Conservation (phyloP, 2,329 filamentous ascomycete genomes). For the Talaromyces funiculosus region DNA sequence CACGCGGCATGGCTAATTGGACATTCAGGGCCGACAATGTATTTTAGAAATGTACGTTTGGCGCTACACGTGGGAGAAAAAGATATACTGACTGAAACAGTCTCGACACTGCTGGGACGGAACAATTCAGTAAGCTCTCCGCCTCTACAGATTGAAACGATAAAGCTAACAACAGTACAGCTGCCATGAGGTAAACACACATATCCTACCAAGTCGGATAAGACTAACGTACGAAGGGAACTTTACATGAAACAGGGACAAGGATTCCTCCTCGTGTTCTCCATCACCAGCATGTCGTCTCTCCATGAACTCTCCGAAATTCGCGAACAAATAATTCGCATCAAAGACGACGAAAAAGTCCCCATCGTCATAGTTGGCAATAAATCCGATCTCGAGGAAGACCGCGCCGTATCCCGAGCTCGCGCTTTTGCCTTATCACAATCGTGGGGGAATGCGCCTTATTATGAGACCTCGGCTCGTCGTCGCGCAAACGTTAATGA, state of each 20-base stretch:
- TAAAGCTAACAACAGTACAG: conserved; percentile 26
- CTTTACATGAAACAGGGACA: conserved; percentile 92
- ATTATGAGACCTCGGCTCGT: conserved; percentile 83
- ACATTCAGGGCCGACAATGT: conserved; percentile 71
- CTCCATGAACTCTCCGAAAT: conserved; percentile 73
- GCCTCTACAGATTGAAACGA: background rate
- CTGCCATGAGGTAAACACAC: conserved; percentile 51
- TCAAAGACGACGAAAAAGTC: conserved; percentile 80
- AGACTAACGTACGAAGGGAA: conserved; percentile 51
- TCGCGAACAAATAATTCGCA: conserved; percentile 82
- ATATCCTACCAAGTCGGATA: background rate
- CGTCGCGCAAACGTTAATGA: conserved; percentile 84
- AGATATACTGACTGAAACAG: conserved; percentile 36
- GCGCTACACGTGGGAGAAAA: conserved; percentile 8
- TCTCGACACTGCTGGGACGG: conserved; percentile 83
- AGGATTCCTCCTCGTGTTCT: conserved; percentile 87
- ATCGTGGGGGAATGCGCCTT: conserved; percentile 77
- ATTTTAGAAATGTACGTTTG: conserved; percentile 74
- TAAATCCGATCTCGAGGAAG: conserved; percentile 84
- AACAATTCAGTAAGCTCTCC: conserved; percentile 75
- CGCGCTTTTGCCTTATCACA: conserved; percentile 81
- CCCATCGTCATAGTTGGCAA: conserved; percentile 89
- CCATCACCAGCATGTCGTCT: conserved; percentile 80
- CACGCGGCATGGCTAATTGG: conserved; percentile 25
- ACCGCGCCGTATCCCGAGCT: conserved; percentile 69